These are phyloP conservation scores for Colletotrichum godetiae DNA, from an alignment of 2,329 filamentous ascomycete species.

Conservation along the genomic window DNA sequence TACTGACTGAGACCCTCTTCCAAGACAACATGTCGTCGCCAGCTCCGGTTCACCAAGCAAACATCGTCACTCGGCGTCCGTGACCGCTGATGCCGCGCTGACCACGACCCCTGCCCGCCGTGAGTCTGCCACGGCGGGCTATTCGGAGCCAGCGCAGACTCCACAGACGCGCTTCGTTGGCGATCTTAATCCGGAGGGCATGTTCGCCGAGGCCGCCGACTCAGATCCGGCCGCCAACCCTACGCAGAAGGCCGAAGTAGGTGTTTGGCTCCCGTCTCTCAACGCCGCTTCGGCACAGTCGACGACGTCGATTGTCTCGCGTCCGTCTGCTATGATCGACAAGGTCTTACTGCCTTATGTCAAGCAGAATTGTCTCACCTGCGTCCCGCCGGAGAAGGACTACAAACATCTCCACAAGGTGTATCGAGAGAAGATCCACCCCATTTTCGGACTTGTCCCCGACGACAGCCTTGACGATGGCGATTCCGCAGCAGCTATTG, in stretches of 20 bases:
- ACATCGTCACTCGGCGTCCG: constrained; percentile 15
- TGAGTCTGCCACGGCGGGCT: constrained; percentile 8
- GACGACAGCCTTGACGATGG: constrained; percentile 45
- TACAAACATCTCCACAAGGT: constrained; percentile 57
- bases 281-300: constrained; percentile 42
- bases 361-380: constrained; percentile 57
- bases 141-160: constrained; percentile 17
- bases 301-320: constrained; percentile 40
- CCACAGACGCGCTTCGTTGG: constrained; percentile 61
- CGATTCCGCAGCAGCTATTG: constrained; percentile 50
- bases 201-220: constrained; percentile 67
- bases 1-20: constrained; percentile 1
- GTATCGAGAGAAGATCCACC: constrained; percentile 65
- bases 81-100: not conserved
- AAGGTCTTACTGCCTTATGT: constrained; percentile 55
- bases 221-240: constrained; percentile 48
- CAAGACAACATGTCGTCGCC: not conserved
- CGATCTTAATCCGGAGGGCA: constrained; percentile 69
- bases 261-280: constrained; percentile 62
- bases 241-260: constrained; percentile 64
- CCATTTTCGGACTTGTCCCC: constrained; percentile 64
- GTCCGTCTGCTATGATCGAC: constrained; percentile 51
- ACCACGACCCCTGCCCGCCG: constrained; percentile 10
- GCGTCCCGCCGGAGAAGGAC: constrained; percentile 59
- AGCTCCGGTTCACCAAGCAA: constrained; percentile 11